Conservation (phyloP, 192 early-diverging fungal genomes). For the Coemansia sp. region DNA sequence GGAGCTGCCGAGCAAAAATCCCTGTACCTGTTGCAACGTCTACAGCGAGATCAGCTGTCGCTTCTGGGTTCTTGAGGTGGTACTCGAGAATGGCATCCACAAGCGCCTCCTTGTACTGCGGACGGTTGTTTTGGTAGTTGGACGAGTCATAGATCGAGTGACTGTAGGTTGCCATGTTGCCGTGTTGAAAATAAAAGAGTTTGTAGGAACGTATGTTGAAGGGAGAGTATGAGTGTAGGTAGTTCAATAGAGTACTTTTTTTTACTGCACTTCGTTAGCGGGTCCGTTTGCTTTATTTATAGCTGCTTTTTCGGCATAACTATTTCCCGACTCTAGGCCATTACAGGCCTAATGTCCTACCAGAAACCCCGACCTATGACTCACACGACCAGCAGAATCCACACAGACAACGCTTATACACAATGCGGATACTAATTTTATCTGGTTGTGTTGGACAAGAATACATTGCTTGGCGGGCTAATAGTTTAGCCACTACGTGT, state of each 20-base stretch:
- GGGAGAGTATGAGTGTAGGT: background rate
- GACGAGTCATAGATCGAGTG: slow-evolving; percentile 24
- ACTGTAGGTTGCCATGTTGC: slow-evolving; percentile 40
- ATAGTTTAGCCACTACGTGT: background rate
- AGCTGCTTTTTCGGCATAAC: background rate
- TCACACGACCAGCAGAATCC: background rate
- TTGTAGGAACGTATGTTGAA: background rate
- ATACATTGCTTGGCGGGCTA: background rate
- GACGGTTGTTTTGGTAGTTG: slow-evolving; percentile 44
- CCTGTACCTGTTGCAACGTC: slow-evolving; percentile 59
- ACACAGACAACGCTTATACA: slow-evolving; percentile 6
- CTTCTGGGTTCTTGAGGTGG: slow-evolving; percentile 37
- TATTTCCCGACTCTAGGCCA: slow-evolving; percentile 12
- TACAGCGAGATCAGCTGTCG: slow-evolving; percentile 37
- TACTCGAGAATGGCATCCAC: slow-evolving; percentile 31
- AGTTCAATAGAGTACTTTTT: background rate
- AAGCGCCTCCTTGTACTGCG: slow-evolving; percentile 37
- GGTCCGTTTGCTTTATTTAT: background rate
- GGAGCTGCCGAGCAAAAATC: slow-evolving; percentile 48
- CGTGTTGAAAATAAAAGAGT: background rate
- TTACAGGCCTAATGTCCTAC: background rate
- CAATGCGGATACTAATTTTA: background rate
- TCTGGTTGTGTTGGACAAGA: background rate
- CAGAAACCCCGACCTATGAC: background rate
- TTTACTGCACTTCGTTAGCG: background rate